Base-by-base conservation (phyloP, 2,329 filamentous ascomycete genomes). In the Claviceps paspali region DNA sequence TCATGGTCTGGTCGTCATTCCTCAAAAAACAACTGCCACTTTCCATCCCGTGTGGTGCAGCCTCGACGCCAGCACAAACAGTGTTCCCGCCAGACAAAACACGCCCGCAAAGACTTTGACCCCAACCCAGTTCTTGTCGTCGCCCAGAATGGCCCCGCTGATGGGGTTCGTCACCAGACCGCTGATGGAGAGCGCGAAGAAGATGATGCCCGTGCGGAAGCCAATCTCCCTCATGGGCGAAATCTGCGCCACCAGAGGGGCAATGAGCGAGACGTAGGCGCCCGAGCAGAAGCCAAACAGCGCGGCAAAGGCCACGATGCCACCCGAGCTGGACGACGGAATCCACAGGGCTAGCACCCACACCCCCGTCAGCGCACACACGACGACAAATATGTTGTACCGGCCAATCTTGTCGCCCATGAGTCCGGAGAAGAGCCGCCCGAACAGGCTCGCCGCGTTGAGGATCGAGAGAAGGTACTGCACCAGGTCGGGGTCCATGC, bases 141-240 rank as follows among this genome's bases (percentile, higher is more conserved):
- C 41, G 0, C 52, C 44, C 2, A 61, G 35, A 32, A 62, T 60
- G 1, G 63, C 62, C 0, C 73, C 72, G 1, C 60, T 68, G 43
- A 77, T 73, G 0, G 74, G 73, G 38, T 62, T 70, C 0, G 71
- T 67, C 2, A 68, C 65, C 12, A 80, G 54, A 2, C 70, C 72
- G 0, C 67, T 67, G 26, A 80, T 53, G 2, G 68, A 64, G 12
- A 68, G 58, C n/a, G 71, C 51, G 3, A 67, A 64, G 47, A 76
- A 77, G 4, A 55, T 44, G 0, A 60, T 48, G 2, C 60, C 60
- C 3, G 45, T 54, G 0, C 53, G 49, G 39, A 53, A 52, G 1
- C 51, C 52, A 35, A 53, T 52, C 26, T 57, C 52, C 7, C 23
- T 18, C 38, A 33, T 11, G 7, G 34, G 38, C 24, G 38, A 70